phyloP scores from a whole-genome alignment of 495 filamentous ascomycete species.

The Copromyces sp. region DNA sequence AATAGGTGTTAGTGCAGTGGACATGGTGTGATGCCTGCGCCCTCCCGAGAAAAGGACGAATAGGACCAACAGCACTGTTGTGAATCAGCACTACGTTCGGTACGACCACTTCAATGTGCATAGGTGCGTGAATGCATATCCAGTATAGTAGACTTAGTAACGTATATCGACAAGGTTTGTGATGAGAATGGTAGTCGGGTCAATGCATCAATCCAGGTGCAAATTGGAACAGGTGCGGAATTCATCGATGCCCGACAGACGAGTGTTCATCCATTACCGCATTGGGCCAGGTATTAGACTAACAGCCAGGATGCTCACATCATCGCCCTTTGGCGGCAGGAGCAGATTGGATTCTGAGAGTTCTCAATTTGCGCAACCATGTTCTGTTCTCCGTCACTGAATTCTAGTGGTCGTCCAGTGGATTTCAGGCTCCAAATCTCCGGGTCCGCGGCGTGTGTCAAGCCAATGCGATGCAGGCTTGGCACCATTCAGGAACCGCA shows the following conservation, averaged over 20 bases:
- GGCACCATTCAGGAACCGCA: background rate
- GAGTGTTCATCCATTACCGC: background rate
- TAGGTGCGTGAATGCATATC: no score
- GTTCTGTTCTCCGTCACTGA: background rate
- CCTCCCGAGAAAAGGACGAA: no score
- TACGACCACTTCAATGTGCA: no score
- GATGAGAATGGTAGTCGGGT: background rate
- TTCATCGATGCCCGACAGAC: background rate
- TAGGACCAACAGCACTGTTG: background rate
- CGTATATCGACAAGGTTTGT: background rate
- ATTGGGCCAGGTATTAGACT: no score
- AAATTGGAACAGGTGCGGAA: background rate
- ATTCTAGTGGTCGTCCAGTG: background rate
- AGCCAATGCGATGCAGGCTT: background rate
- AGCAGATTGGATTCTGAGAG: background rate
- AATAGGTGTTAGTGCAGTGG: no score
- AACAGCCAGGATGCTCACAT: no score
- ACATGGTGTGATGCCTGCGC: no score
- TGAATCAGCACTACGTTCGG: background rate
- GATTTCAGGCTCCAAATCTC: background rate
- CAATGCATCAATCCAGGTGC: background rate
- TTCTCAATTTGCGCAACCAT: background rate
- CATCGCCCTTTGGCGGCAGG: no score
- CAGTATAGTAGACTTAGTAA: background rate
- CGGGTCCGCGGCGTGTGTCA: background rate